Evolutionary conservation across 2,329 filamentous ascomycete genomes (phyloP).

Genomic region (Diaporthe longicolla): DNA sequence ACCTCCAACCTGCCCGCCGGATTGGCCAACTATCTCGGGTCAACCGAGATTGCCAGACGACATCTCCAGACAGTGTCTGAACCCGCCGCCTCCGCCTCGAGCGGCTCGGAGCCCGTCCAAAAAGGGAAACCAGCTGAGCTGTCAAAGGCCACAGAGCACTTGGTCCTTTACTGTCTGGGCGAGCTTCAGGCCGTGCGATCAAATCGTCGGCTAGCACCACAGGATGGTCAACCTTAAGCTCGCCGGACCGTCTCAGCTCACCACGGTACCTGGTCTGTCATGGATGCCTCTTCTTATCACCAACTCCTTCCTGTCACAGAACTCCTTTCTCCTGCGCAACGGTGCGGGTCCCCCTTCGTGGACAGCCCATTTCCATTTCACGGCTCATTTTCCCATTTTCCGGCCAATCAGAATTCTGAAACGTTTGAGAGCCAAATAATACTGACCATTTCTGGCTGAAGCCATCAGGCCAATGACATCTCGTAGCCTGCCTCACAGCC

Average conservation of each 20-base stretch:
- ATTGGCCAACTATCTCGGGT: slow-evolving; percentile 34
- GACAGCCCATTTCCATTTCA: slow-evolving; percentile 25
- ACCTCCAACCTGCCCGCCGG: slow-evolving; percentile 8
- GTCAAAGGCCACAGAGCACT: slow-evolving; percentile 13
- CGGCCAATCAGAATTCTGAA: slow-evolving; percentile 43
- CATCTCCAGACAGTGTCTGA: slow-evolving; percentile 40
- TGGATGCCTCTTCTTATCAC: slow-evolving; percentile 19
- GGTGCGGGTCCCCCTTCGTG: slow-evolving; percentile 35
- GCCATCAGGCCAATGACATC: slow-evolving; percentile 46
- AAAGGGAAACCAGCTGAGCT: slow-evolving; percentile 39
- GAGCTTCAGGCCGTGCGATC: slow-evolving; percentile 26
- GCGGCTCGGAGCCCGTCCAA: slow-evolving; percentile 40
- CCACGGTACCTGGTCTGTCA: slow-evolving; percentile 36
- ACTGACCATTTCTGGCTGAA: slow-evolving; percentile 40
- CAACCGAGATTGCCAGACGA: slow-evolving; percentile 33
- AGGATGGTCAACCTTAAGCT: slow-evolving; percentile 17
- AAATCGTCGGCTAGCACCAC: slow-evolving; percentile 21
- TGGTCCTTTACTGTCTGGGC: background rate
- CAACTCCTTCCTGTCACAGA: slow-evolving; percentile 21
- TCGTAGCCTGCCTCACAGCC: slow-evolving; percentile 44
- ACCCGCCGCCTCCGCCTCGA: slow-evolving; percentile 29
- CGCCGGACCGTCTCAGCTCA: slow-evolving; percentile 19
- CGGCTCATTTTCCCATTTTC: slow-evolving; percentile 41
- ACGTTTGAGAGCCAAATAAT: slow-evolving; percentile 36
- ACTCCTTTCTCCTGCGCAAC: slow-evolving; percentile 36